Conservation (phyloP, 345 rosid genomes). For the Linum usitatissimum region DNA sequence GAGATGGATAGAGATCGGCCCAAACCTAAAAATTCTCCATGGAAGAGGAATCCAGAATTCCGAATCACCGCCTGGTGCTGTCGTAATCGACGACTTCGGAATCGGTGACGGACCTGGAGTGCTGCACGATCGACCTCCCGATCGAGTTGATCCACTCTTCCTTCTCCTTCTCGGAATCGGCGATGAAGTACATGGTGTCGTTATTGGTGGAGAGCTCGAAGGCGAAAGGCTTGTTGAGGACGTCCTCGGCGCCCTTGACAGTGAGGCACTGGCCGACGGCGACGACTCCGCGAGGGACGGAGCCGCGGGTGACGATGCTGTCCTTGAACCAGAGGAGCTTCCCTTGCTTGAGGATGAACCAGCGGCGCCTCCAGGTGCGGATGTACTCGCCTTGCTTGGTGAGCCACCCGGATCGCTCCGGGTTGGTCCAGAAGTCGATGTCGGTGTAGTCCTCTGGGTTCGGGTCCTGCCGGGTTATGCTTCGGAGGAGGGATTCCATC, state of each 20-base stretch:
- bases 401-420: conserved; percentile 21
- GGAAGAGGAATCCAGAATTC: neutral
- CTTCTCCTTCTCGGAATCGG: conserved; percentile 25
- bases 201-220: conserved; percentile 26
- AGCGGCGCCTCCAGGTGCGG: conserved; percentile 24
- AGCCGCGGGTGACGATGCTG: conserved; percentile 12
- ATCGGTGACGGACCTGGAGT: conserved; percentile 25
- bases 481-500: conserved; percentile 21
- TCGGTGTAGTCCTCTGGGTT: conserved; percentile 19
- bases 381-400: conserved; percentile 25
- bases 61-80: conserved; percentile 10
- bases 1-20: neutral
- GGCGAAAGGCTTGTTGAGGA: conserved; percentile 22
- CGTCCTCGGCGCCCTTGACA: conserved; percentile 26
- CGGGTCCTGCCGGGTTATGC: conserved; percentile 25
- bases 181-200: conserved; percentile 24
- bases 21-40: neutral
- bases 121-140: conserved; percentile 24
- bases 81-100: conserved; percentile 26
- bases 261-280: conserved; percentile 23
- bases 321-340: conserved; percentile 29
- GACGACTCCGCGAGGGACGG: conserved; percentile 21
- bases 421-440: conserved; percentile 23
- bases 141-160: conserved; percentile 30
- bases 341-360: conserved; percentile 27